phyloP scores from a whole-genome alignment of 1,284 basidiomycete genomes.

The Sphaerobolus stellatus region DNA sequence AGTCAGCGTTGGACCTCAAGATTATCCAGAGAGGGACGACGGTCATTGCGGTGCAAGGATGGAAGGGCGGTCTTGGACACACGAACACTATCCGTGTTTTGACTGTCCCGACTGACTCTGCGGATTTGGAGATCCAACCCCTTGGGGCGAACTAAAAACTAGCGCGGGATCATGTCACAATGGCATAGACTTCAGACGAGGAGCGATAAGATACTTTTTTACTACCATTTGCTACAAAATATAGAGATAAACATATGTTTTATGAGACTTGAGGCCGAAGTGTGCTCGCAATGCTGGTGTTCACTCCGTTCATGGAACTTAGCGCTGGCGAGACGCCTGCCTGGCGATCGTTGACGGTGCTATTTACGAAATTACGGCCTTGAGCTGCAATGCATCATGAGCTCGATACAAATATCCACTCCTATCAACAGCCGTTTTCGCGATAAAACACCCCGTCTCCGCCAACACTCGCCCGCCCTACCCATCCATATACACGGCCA shows the following conservation, averaged over 20 bases:
- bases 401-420: conserved; percentile 24
- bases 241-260: too few relatives aligned
- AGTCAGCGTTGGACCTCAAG: conserved; percentile 82
- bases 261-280: too few relatives aligned
- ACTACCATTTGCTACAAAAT: too few relatives aligned
- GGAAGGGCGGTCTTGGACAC: conserved; percentile 97
- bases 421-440: conserved; percentile 37
- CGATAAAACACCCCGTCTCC: conserved; percentile 42
- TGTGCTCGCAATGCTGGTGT: too few relatives aligned
- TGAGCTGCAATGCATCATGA: conserved; percentile 16
- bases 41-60: conserved; percentile 95
- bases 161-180: too few relatives aligned
- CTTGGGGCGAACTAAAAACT: conserved; percentile 38
- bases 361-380: conserved; percentile 10
- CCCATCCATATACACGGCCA: conserved; percentile 61
- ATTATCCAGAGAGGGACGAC: conserved; percentile 90
- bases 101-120: conserved; percentile 81
- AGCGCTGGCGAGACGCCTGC: too few relatives aligned
- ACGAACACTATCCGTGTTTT: conserved; percentile 82
- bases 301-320: too few relatives aligned
- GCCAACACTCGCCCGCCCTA: conserved; percentile 42
- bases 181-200: too few relatives aligned
- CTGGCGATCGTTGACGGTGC: too few relatives aligned
- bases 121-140: conserved; percentile 79
- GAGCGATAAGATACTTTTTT: too few relatives aligned